Percentiles rank a stretch among this genome's conserved stretches.
Evolutionary conservation across 2,329 filamentous ascomycete genomes (phyloP).

Genomic region (Akanthomyces lecanii): DNA sequence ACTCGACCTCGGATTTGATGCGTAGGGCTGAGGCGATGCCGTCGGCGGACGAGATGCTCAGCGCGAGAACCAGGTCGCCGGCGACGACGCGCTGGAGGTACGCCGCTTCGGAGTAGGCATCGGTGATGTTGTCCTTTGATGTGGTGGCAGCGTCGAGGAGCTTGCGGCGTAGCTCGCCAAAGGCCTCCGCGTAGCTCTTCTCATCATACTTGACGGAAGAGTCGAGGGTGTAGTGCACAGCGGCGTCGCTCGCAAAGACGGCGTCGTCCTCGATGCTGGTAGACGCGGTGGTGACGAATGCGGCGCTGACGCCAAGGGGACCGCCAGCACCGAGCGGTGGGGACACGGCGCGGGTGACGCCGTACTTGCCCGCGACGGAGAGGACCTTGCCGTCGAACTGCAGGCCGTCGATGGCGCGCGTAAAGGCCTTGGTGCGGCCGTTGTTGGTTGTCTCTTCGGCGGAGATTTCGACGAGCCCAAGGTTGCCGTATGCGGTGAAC

Average conservation of each 20-base stretch:
- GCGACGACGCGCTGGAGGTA: conserved; percentile 52
- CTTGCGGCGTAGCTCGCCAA: conserved; percentile 49
- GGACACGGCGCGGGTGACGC: conserved; percentile 55
- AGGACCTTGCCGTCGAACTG: conserved; percentile 54
- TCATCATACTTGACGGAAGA: conserved; percentile 37
- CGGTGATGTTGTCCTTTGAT: conserved; percentile 33
- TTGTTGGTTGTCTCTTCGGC: conserved; percentile 53
- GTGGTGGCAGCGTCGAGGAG: conserved; percentile 47
- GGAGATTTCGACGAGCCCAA: conserved; percentile 62
- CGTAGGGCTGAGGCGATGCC: conserved; percentile 55
- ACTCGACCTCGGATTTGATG: conserved; percentile 55
- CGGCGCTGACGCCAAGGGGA: conserved; percentile 55
- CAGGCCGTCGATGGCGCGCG: conserved; percentile 55
- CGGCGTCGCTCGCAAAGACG: conserved; percentile 51
- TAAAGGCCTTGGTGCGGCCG: conserved; percentile 47
- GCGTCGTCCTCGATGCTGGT: conserved; percentile 45
- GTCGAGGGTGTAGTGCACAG: conserved; percentile 56
- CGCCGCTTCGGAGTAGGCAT: conserved; percentile 44
- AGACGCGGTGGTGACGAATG: conserved; percentile 49
- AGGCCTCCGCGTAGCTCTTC: conserved; percentile 49
- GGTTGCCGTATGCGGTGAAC: conserved; percentile 55
- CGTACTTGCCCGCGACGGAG: conserved; percentile 47
- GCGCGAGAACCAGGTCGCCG: conserved; percentile 50
- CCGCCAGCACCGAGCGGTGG: conserved; percentile 45
- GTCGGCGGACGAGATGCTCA: conserved; percentile 61